phyloP scores from a whole-genome alignment of 371 early-diverging fungal species.

The Phascolomyces articulosus region DNA sequence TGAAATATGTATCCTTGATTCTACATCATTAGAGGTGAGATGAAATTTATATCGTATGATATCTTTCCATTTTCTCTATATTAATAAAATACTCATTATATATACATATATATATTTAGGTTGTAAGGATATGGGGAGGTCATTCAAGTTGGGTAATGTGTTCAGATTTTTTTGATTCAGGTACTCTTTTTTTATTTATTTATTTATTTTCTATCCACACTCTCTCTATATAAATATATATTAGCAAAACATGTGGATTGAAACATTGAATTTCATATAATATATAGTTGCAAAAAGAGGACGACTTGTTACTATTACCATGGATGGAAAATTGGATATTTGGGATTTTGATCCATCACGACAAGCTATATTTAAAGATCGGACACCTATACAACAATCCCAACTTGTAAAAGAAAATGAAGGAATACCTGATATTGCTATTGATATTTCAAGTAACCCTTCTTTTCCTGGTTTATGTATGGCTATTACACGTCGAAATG shows the following conservation, averaged over 20 bases:
- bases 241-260: background rate
- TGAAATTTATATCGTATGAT: background rate
- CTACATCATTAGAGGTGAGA: constrained; percentile 52
- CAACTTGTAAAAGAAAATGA: constrained; percentile 18
- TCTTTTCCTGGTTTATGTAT: constrained; percentile 33
- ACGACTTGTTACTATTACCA: constrained; percentile 41
- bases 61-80: too few relatives aligned
- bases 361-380: constrained; percentile 43
- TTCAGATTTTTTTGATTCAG: constrained; percentile 58
- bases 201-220: too few relatives aligned
- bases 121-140: constrained; percentile 70
- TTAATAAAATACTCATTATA: too few relatives aligned
- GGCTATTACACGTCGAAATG: constrained; percentile 30
- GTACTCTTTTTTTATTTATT: constrained; percentile 26
- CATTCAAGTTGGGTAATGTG: constrained; percentile 70
- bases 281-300: constrained; percentile 19
- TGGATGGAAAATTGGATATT: constrained; percentile 48
- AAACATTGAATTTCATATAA: background rate
- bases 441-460: constrained; percentile 28
- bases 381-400: constrained; percentile 22
- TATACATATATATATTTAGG: constrained; percentile 18
- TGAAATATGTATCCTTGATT: constrained; percentile 49
- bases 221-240: too few relatives aligned
- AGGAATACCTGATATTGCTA: constrained; percentile 17
- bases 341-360: constrained; percentile 56